phyloP scores from a whole-genome alignment of 176 grass and related monocot species.

The Rhynchospora pubera region DNA sequence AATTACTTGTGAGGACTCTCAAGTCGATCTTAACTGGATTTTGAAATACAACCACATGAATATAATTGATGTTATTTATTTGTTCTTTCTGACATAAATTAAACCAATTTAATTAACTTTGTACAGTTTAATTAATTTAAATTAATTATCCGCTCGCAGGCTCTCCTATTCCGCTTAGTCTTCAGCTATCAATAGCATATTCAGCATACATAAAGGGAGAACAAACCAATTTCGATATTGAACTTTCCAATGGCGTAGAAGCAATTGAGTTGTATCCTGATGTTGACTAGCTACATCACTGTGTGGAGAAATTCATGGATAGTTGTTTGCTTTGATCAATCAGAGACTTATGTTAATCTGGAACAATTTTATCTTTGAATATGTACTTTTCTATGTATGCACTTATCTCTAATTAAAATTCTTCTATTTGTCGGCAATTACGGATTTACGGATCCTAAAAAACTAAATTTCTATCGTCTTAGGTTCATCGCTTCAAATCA shows the following conservation, averaged over 20 bases:
- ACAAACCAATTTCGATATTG: neutral
- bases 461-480: too few species aligned
- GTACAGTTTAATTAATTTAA: neutral
- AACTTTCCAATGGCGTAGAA: neutral
- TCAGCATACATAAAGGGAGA: neutral
- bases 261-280: constrained; percentile 8
- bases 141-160: neutral
- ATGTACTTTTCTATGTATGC: too few species aligned
- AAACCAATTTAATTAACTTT: neutral
- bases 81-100: neutral
- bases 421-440: too few species aligned
- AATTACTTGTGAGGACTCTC: constrained; percentile 27
- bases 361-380: too few species aligned
- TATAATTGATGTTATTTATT: too few species aligned
- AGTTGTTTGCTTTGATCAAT: neutral
- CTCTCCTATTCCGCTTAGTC: neutral
- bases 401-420: too few species aligned
- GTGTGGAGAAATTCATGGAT: constrained; percentile 2
- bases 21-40: too few species aligned
- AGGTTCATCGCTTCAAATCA: too few species aligned
- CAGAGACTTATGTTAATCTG: neutral
- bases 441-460: too few species aligned
- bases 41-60: too few species aligned
- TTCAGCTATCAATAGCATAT: neutral
- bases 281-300: neutral